Conservation (phyloP, 768 basidiomycete genomes). For the Zangia roseola region DNA sequence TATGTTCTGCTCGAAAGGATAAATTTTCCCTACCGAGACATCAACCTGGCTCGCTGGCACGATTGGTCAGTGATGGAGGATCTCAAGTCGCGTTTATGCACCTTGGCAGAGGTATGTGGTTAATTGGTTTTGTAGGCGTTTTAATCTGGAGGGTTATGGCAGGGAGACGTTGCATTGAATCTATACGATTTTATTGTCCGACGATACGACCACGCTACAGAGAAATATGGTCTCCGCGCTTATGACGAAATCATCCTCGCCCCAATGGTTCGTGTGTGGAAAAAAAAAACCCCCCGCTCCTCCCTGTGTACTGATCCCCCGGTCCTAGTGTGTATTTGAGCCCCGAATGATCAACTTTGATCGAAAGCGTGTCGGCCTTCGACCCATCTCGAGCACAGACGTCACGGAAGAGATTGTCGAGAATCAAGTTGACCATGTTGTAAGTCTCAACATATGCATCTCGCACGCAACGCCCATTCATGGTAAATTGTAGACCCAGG, state of each 20-base stretch:
- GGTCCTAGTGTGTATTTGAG: constrained; percentile 80
- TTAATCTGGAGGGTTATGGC: constrained; percentile 9
- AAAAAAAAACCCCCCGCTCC: no score
- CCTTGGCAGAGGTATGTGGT: constrained; percentile 75
- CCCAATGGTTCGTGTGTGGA: constrained; percentile 67
- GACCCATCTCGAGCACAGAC: constrained; percentile 49
- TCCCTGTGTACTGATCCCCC: background rate
- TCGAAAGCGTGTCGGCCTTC: constrained; percentile 56
- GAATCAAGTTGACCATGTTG: constrained; percentile 52
- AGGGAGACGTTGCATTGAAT: constrained; percentile 90
- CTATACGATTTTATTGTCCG: constrained; percentile 89
- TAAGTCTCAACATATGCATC: constrained; percentile 27
- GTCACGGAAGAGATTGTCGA: constrained; percentile 76
- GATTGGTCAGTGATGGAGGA: constrained; percentile 94
- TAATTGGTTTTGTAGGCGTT: background rate
- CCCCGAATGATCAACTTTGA: constrained; percentile 92
- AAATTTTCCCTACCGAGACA: constrained; percentile 83
- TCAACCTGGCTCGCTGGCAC: constrained; percentile 72
- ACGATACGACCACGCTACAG: constrained; percentile 66
- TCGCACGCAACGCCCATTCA: constrained; percentile 3
- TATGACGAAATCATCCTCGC: constrained; percentile 96
- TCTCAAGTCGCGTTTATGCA: constrained; percentile 81
- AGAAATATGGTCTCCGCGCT: constrained; percentile 86
- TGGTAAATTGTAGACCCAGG: constrained; percentile 63
- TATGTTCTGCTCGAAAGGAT: constrained; percentile 76